These are phyloP conservation scores for Cordyceps pruinosa DNA, from an alignment of 2,329 filamentous ascomycete species.

Conservation along the genomic window DNA sequence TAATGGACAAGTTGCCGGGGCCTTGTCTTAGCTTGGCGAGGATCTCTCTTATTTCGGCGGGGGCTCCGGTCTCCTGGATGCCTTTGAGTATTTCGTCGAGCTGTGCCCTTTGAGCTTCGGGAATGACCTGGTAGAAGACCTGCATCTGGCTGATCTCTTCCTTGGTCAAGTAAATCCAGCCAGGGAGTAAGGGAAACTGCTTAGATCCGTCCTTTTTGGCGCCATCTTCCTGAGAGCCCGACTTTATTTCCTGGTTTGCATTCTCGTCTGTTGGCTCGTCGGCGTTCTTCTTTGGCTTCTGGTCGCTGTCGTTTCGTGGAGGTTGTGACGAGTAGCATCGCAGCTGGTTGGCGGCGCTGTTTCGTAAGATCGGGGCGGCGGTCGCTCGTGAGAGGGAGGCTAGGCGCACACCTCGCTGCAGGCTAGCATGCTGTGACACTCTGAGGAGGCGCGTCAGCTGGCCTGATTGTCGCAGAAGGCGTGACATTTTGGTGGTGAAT, in stretches of 20 bases:
- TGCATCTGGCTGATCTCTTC: conserved; percentile 48
- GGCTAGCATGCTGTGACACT: conserved; percentile 45
- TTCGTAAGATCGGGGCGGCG: conserved; percentile 29
- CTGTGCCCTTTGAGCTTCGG: conserved; percentile 52
- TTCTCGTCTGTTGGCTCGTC: conserved; percentile 19
- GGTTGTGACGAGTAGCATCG: conserved; percentile 33
- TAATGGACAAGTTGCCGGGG: conserved; percentile 45
- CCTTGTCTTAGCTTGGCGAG: conserved; percentile 46
- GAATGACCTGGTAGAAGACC: conserved; percentile 54
- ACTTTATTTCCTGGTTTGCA: conserved; percentile 17
- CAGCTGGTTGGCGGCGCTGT: conserved; percentile 25
- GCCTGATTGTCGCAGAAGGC: conserved; percentile 59
- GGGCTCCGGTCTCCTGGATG: conserved; percentile 63
- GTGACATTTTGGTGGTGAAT: conserved; percentile 48
- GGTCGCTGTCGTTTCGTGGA: conserved; percentile 32
- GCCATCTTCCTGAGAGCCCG: conserved; percentile 15
- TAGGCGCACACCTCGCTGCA: conserved; percentile 37
- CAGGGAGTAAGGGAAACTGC: conserved; percentile 32
- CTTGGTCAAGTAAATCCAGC: conserved; percentile 40
- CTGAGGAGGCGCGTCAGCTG: conserved; percentile 57
- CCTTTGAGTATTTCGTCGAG: conserved; percentile 54
- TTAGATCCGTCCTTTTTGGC: conserved; percentile 19
- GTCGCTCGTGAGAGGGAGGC: conserved; percentile 26
- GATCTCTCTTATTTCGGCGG: conserved; percentile 56
- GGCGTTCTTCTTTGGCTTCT: conserved; percentile 20